Conservation (phyloP, 225 moss, liverwort and hornwort genomes). For the Marchantia paleacea region DNA sequence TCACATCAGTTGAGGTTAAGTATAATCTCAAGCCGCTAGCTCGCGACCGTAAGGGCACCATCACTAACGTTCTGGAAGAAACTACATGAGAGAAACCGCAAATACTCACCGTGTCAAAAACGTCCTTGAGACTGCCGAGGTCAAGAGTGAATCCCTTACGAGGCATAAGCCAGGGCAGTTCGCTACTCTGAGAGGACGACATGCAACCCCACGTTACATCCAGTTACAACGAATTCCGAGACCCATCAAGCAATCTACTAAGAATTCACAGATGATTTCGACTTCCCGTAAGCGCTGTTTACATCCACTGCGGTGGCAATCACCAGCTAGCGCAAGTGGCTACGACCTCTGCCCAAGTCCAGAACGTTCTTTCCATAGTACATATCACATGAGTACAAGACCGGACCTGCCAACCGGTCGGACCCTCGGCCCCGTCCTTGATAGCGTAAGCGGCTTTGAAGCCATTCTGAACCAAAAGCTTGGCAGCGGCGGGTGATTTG, state of each 20-base stretch:
- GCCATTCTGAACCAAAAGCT: conserved; percentile 63
- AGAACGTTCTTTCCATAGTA: too few relatives aligned
- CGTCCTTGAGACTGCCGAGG: conserved; percentile 43
- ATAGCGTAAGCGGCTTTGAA: conserved; percentile 74
- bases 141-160: conserved; percentile 57
- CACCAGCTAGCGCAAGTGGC: too few relatives aligned
- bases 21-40: too few relatives aligned
- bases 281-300: too few relatives aligned
- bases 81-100: background rate
- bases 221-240: too few relatives aligned
- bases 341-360: too few relatives aligned
- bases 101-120: conserved; percentile 30
- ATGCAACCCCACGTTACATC: background rate
- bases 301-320: too few relatives aligned
- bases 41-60: too few relatives aligned
- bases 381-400: background rate
- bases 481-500: conserved; percentile 51
- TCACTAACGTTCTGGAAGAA: background rate
- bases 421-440: conserved; percentile 73
- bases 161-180: conserved; percentile 66
- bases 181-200: conserved; percentile 41
- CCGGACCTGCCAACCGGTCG: conserved; percentile 66
- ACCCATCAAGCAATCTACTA: too few relatives aligned
- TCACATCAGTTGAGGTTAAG: too few relatives aligned
- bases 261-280: too few relatives aligned